These are phyloP conservation scores for Castanea sativa DNA, from an alignment of 306 rosid genomes.

Conservation along the genomic window DNA sequence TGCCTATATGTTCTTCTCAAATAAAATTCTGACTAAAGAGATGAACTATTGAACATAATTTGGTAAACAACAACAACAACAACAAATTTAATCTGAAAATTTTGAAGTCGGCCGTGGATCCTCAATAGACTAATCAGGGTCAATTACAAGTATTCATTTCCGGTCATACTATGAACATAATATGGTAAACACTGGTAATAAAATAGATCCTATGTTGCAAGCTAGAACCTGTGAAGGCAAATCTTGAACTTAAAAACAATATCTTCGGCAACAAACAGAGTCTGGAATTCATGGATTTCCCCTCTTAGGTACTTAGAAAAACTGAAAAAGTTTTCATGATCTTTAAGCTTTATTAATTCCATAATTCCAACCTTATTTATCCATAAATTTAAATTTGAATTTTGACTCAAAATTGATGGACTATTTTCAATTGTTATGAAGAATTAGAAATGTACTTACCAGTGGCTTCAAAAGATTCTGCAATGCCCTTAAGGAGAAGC, in stretches of 20 bases:
- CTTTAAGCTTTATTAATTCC: no score
- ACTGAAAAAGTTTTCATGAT: no score
- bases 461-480: slow-evolving; percentile 6
- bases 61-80: no score
- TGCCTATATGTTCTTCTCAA: neutral
- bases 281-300: no score
- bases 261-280: neutral
- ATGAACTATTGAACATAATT: neutral
- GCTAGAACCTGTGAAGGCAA: neutral
- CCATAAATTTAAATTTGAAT: neutral
- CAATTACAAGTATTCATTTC: no score
- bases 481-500: slow-evolving; percentile 24
- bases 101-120: no score
- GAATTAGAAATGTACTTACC: slow-evolving; percentile 19
- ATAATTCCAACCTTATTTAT: neutral
- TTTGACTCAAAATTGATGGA: neutral
- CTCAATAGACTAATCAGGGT: no score
- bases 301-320: no score
- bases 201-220: no score
- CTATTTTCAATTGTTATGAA: neutral
- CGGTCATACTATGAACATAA: neutral
- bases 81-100: no score
- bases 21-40: neutral
- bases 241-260: neutral
- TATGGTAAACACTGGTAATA: neutral